Evolutionary conservation across 371 early-diverging fungal genomes (phyloP).

Genomic region (Apophysomyces sp.): DNA sequence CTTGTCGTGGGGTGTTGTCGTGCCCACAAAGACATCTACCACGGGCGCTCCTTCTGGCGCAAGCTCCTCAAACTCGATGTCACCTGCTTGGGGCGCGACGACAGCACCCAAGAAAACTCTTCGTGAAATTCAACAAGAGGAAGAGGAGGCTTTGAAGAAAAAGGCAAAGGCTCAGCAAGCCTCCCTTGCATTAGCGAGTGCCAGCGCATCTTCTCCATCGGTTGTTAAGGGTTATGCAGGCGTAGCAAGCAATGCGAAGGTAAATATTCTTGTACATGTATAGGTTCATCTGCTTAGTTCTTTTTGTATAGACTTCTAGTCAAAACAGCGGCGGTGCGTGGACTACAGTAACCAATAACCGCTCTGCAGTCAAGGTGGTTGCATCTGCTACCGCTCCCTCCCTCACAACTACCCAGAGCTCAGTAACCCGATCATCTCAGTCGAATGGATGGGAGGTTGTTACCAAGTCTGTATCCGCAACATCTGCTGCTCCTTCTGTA

Average conservation of each 20-base stretch:
- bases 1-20: constrained; percentile 46
- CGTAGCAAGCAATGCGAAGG: constrained; percentile 35
- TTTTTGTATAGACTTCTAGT: background rate
- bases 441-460: constrained; percentile 35
- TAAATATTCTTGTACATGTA: constrained; percentile 3
- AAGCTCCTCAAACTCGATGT: constrained; percentile 18
- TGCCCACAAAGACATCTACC: constrained; percentile 10
- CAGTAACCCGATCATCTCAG: constrained; percentile 4
- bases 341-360: constrained; percentile 48
- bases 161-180: constrained; percentile 37
- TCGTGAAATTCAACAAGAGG: constrained; percentile 78
- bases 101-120: constrained; percentile 69
- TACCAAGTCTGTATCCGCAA: constrained; percentile 7
- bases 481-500: constrained; percentile 19
- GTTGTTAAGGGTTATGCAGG: constrained; percentile 49
- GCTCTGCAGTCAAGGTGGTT: constrained; percentile 27
- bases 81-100: constrained; percentile 58
- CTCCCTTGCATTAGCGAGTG: constrained; percentile 14
- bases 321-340: constrained; percentile 24
- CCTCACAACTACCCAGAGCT: constrained; percentile 8
- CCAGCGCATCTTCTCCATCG: constrained; percentile 13
- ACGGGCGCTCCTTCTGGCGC: constrained; percentile 11
- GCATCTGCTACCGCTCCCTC: constrained; percentile 13
- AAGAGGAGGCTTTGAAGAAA: constrained; percentile 60
- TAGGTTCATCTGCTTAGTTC: background rate